A percentile compares a stretch with the other conserved stretches of the same genome.
phyloP scores from a whole-genome alignment of 2,329 filamentous ascomycete species.

The Seiridium unicorne region DNA sequence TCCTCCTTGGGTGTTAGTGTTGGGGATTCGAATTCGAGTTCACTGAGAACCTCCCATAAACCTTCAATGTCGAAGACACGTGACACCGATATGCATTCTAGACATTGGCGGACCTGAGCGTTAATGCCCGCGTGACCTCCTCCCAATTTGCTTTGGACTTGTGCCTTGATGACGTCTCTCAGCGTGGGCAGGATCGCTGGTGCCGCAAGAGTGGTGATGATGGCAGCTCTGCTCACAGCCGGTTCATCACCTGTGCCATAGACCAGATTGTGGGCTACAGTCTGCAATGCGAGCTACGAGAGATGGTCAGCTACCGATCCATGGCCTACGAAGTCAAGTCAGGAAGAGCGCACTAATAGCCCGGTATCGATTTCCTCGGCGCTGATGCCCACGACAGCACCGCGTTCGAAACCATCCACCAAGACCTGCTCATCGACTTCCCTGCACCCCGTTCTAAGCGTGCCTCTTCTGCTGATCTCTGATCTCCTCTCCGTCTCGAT shows the following conservation, averaged over 20 bases:
- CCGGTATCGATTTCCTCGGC: constrained; percentile 50
- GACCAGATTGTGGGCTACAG: constrained; percentile 39
- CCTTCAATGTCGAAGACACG: constrained; percentile 60
- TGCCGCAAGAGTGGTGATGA: constrained; percentile 48
- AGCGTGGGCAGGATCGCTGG: constrained; percentile 39
- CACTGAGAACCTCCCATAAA: constrained; percentile 53
- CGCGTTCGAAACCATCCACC: constrained; percentile 42
- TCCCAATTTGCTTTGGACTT: constrained; percentile 25
- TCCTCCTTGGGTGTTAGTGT: background rate
- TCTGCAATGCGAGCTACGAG: constrained; percentile 44
- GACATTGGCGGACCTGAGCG: constrained; percentile 29
- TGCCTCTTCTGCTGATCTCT: constrained; percentile 25
- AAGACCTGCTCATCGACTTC: constrained; percentile 50
- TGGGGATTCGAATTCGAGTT: constrained; percentile 35
- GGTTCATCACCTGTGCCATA: constrained; percentile 9
- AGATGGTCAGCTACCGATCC: background rate
- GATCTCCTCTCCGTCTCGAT: constrained; percentile 36
- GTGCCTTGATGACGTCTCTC: constrained; percentile 36
- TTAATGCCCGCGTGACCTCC: constrained; percentile 14
- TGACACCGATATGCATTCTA: constrained; percentile 53
- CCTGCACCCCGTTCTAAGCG: constrained; percentile 39
- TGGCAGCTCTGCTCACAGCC: constrained; percentile 27
- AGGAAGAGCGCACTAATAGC: constrained; percentile 35
- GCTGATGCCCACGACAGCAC: constrained; percentile 52
- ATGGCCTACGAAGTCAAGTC: background rate